phyloP scores from a whole-genome alignment of 441 rosid species.

The Aquilaria agallochum region DNA sequence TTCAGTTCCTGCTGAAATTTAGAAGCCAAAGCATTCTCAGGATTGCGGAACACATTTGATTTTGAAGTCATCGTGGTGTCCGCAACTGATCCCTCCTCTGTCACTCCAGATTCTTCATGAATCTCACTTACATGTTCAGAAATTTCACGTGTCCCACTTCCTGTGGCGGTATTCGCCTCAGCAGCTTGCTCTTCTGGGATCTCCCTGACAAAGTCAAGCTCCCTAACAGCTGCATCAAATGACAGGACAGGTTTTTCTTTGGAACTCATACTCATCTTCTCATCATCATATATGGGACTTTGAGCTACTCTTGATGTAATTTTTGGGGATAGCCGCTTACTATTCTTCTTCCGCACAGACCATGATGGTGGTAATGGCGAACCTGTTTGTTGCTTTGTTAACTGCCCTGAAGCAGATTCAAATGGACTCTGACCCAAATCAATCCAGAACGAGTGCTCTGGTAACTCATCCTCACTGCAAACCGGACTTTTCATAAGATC shows the following conservation, averaged over 20 bases:
- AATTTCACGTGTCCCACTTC: constrained; percentile 16
- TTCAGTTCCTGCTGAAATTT: constrained; percentile 32
- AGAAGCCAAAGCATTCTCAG: constrained; percentile 29
- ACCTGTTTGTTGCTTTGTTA: constrained; percentile 39
- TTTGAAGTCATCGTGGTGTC: constrained; percentile 21
- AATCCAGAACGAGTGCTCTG: constrained; percentile 45
- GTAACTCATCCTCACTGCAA: constrained; percentile 45
- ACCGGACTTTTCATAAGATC: constrained; percentile 49
- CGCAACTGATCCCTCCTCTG: constrained; percentile 13
- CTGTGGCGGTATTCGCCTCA: constrained; percentile 23
- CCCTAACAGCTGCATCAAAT: constrained; percentile 65
- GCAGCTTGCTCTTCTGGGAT: constrained; percentile 34
- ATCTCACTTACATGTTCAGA: constrained; percentile 36
- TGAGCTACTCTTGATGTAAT: constrained; percentile 24
- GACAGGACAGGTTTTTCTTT: constrained; percentile 46
- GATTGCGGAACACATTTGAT: constrained; percentile 17
- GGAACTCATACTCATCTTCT: constrained; percentile 20
- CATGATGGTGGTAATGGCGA: constrained; percentile 32
- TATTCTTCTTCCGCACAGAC: constrained; percentile 36
- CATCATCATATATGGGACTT: constrained; percentile 28
- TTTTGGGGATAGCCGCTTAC: constrained; percentile 41
- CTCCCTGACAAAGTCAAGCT: constrained; percentile 31
- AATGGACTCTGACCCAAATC: constrained; percentile 60
- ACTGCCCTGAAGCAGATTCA: constrained; percentile 46
- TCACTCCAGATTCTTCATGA: constrained; percentile 38